Conservation (phyloP, 176 grass and related monocot genomes). For the Canna indica region DNA sequence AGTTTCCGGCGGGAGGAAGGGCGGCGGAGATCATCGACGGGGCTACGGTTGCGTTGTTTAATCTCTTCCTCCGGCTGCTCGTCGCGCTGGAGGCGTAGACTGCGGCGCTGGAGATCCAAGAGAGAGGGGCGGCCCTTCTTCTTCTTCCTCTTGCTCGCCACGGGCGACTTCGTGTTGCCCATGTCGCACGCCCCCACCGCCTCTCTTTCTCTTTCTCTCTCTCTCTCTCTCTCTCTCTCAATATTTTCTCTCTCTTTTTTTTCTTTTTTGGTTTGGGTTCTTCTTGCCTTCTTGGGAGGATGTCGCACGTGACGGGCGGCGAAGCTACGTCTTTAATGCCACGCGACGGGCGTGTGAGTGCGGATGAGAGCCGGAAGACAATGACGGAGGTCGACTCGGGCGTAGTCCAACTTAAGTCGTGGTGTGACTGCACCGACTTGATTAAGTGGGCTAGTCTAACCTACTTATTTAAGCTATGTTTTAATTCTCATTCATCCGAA, state of each 20-base stretch:
- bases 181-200: constrained; percentile 10
- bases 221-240: constrained; percentile 1
- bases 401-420: too few species aligned
- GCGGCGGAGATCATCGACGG: constrained; percentile 19
- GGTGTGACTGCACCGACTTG: too few species aligned
- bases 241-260: constrained; percentile 5
- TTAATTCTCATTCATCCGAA: too few species aligned
- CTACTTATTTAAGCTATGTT: too few species aligned
- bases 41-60: constrained; percentile 13
- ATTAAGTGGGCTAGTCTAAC: too few species aligned
- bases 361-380: too few species aligned
- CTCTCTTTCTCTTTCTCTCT: constrained; percentile 8
- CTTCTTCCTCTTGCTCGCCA: constrained; percentile 30
- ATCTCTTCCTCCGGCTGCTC: constrained; percentile 4
- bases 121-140: constrained; percentile 98
- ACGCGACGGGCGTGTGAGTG: background rate
- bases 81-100: constrained; percentile 37
- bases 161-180: constrained; percentile 23
- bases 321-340: background rate
- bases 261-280: background rate
- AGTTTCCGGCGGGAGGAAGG: constrained; percentile 42
- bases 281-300: background rate
- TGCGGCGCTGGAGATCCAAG: constrained; percentile 78
- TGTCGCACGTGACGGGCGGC: constrained; percentile 11
- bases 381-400: too few species aligned